phyloP scores from a whole-genome alignment of 768 basidiomycete genomes.

The Amanita jacksonii region DNA sequence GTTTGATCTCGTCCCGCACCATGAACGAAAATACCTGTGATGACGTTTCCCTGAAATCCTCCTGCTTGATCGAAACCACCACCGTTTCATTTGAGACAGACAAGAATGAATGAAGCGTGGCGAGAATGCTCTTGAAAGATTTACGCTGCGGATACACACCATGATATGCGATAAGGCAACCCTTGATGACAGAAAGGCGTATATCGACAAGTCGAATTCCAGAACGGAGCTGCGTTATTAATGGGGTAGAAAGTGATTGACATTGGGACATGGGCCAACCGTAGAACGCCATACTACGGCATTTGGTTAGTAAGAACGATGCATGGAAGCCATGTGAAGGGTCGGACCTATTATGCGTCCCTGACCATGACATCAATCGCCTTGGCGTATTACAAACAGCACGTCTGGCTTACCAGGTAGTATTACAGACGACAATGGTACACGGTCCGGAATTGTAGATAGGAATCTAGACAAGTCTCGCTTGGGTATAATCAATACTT shows the following conservation, averaged over 20 bases:
- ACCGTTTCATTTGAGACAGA: slow-evolving; percentile 58
- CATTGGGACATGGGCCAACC: slow-evolving; percentile 87
- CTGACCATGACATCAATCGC: slow-evolving; percentile 21
- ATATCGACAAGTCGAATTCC: slow-evolving; percentile 82
- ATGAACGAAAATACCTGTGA: slow-evolving; percentile 46
- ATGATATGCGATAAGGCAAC: slow-evolving; percentile 69
- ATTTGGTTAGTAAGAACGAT: not conserved
- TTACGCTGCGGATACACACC: slow-evolving; percentile 63
- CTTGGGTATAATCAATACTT: slow-evolving; percentile 48
- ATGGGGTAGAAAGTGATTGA: slow-evolving; percentile 53
- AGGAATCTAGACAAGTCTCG: slow-evolving; percentile 49
- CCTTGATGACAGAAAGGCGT: slow-evolving; percentile 59
- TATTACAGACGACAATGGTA: slow-evolving; percentile 62
- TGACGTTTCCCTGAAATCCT: slow-evolving; percentile 48
- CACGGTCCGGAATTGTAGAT: slow-evolving; percentile 52
- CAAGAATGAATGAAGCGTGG: slow-evolving; percentile 54
- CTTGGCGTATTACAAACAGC: slow-evolving; percentile 16
- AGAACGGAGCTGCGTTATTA: slow-evolving; percentile 57
- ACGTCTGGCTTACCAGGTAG: slow-evolving; percentile 75
- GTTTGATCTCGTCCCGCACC: slow-evolving; percentile 55
- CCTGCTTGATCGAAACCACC: slow-evolving; percentile 86
- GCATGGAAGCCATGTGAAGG: not conserved
- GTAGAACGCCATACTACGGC: slow-evolving; percentile 65
- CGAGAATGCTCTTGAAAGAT: slow-evolving; percentile 57
- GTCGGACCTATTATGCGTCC: slow-evolving; percentile 64